phyloP scores from a whole-genome alignment of 2,329 filamentous ascomycete genomes.

The Ilyonectria destructans region DNA sequence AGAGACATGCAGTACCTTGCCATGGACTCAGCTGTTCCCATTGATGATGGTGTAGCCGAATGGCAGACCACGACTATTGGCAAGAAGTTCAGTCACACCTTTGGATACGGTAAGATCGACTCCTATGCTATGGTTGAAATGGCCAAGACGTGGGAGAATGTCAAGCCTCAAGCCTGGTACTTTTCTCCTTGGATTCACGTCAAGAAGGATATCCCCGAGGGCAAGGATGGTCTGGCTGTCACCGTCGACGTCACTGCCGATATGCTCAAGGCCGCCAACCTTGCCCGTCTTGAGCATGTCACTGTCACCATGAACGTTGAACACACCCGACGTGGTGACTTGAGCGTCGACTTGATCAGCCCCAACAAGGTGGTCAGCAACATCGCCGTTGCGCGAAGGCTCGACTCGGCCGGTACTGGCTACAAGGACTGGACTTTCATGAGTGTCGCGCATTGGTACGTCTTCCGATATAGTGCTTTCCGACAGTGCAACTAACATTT shows the following conservation, averaged over 20 bases:
- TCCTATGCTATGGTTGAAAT: conserved; percentile 87
- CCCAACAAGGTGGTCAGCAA: conserved; percentile 87
- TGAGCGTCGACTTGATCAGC: conserved; percentile 93
- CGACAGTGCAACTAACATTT: conserved; percentile 50
- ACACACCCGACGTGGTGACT: conserved; percentile 88
- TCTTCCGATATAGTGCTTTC: conserved; percentile 16
- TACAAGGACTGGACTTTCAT: conserved; percentile 99
- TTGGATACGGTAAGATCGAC: conserved; percentile 96
- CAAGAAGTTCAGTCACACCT: conserved; percentile 93
- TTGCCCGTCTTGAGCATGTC: conserved; percentile 92
- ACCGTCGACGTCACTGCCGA: conserved; percentile 87
- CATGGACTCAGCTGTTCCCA: conserved; percentile 85
- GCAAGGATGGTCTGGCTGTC: conserved; percentile 83
- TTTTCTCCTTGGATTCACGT: conserved; percentile 96
- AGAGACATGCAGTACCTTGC: conserved; percentile 95
- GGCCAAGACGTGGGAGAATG: conserved; percentile 87
- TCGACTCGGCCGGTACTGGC: conserved; percentile 78
- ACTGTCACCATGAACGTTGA: conserved; percentile 98
- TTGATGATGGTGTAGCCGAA: conserved; percentile 79
- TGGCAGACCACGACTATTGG: conserved; percentile 89
- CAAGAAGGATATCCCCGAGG: conserved; percentile 88
- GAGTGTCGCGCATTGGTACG: conserved; percentile 95
- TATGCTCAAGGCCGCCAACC: conserved; percentile 86
- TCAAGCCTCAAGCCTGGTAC: conserved; percentile 97
- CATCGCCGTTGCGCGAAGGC: conserved; percentile 81